Conservation (phyloP, 768 basidiomycete genomes). For the Macrolepiota fuliginosa region DNA sequence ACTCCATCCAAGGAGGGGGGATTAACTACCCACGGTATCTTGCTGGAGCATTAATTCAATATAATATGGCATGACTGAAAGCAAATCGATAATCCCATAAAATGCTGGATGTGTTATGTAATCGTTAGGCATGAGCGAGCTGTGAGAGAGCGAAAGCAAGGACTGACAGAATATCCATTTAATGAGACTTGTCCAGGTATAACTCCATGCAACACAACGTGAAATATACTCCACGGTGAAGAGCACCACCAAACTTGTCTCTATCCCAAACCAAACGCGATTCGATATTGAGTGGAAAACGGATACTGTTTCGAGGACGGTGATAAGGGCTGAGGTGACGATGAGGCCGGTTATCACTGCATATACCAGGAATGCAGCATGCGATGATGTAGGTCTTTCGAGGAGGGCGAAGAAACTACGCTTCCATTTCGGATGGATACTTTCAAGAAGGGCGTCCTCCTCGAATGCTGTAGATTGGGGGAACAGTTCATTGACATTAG, state of each 20-base stretch:
- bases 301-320: conserved; percentile 78
- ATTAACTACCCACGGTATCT: conserved; percentile 60
- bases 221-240: conserved; percentile 86
- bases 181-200: conserved; percentile 54
- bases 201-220: conserved; percentile 74
- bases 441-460: conserved; percentile 28
- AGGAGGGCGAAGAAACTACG: conserved; percentile 66
- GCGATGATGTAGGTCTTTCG: conserved; percentile 77
- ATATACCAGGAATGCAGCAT: conserved; percentile 75
- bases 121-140: conserved; percentile 6
- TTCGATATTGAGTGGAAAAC: conserved; percentile 68
- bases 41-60: conserved; percentile 80
- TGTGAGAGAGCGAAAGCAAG: conserved; percentile 17
- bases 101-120: conserved; percentile 44
- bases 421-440: conserved; percentile 56
- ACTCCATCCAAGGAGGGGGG: background rate
- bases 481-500: conserved; percentile 37
- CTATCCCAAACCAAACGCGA: conserved; percentile 82
- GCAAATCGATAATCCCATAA: conserved; percentile 81
- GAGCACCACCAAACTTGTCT: conserved; percentile 78
- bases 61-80: conserved; percentile 88
- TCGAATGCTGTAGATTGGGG: conserved; percentile 33
- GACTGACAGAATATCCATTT: conserved; percentile 68
- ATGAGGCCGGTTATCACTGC: conserved; percentile 70
- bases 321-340: conserved; percentile 70